Base-by-base conservation (phyloP, 306 rosid genomes). In the Pterocarpus macrocarpus region DNA sequence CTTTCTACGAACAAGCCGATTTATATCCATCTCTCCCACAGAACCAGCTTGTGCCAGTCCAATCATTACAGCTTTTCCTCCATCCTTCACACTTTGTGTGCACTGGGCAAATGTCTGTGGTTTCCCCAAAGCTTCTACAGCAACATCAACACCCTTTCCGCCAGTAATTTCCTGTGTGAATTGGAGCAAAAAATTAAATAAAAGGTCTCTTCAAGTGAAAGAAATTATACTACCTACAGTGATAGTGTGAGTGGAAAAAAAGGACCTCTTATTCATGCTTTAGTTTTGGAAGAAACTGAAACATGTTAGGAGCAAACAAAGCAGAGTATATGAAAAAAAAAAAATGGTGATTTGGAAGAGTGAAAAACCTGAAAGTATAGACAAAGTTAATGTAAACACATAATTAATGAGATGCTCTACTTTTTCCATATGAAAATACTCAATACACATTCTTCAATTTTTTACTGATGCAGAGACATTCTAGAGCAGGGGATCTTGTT, bases 41-140 rank as follows among this genome's bases (percentile, higher is more conserved):
- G 93, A 86, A 82, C 97, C 98, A 28, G 94, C 77, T 86, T 80
- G 75, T 9, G 96, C 88, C 53, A 95, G 90, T 80, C 99, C 99
- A 81, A 95, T 87, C 94, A 95, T 93, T 69, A 95, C 98, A 8
- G 98, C 99, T 87, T 89, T 95, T 73, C 99, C 99, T 84, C 99
- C 99, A 83, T 90, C 98, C 82, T 81, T 95, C 74, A 95, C 98
- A 80, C 99, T 90, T 57, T 84, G 89, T 12, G 85, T 78, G 82
- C 99, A 95, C 68, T 95, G 99, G 68, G 86, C 64, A 86, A 95
- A 95, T 22, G 99, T 91, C 87, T 87, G 94, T 30, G 96, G 90
- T 82, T 56, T 93, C 76, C 99, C 99, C 72, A 95, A 87, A 79
- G 99, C 99, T 91, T 95, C 99, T 72, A 95, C 94, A 36, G 99